A percentile compares a stretch with the other conserved stretches of the same genome.
These are phyloP conservation scores for Crataegus laevigata DNA, from an alignment of 306 rosid species.

Conservation along the genomic window DNA sequence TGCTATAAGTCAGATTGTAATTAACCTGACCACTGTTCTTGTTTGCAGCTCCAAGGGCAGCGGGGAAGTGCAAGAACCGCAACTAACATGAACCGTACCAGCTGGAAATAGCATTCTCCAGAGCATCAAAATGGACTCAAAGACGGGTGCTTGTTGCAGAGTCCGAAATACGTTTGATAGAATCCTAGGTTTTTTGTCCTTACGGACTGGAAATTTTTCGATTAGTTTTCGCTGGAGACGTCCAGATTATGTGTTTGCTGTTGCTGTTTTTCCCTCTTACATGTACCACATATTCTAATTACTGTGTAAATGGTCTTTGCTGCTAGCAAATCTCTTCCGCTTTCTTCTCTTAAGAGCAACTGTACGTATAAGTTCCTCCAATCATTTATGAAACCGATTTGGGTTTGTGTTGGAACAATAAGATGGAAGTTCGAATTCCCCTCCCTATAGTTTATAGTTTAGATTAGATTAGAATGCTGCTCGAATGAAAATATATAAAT, in stretches of 20 bases:
- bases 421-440: too few relatives aligned
- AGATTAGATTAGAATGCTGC: background rate
- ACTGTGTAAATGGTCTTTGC: slow-evolving; percentile 42
- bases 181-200: slow-evolving; percentile 36
- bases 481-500: background rate
- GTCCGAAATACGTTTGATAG: slow-evolving; percentile 29
- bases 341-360: background rate
- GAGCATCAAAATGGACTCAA: slow-evolving; percentile 30
- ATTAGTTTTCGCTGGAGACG: slow-evolving; percentile 28
- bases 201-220: slow-evolving; percentile 30
- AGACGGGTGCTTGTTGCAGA: slow-evolving; percentile 27
- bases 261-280: slow-evolving; percentile 20
- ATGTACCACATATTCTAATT: slow-evolving; percentile 33
- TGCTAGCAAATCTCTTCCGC: slow-evolving; percentile 18
- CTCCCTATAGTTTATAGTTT: background rate
- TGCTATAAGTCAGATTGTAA: background rate
- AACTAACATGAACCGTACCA: slow-evolving; percentile 30
- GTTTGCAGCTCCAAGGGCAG: slow-evolving; percentile 81
- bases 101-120: slow-evolving; percentile 12
- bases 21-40: slow-evolving; percentile 4
- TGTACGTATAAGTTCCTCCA: background rate
- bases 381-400: background rate
- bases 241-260: slow-evolving; percentile 34
- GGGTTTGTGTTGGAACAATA: background rate
- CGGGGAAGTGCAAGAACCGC: slow-evolving; percentile 72